These are phyloP conservation scores for Choiromyces venosus DNA, from an alignment of 495 filamentous ascomycete species.

Conservation along the genomic window DNA sequence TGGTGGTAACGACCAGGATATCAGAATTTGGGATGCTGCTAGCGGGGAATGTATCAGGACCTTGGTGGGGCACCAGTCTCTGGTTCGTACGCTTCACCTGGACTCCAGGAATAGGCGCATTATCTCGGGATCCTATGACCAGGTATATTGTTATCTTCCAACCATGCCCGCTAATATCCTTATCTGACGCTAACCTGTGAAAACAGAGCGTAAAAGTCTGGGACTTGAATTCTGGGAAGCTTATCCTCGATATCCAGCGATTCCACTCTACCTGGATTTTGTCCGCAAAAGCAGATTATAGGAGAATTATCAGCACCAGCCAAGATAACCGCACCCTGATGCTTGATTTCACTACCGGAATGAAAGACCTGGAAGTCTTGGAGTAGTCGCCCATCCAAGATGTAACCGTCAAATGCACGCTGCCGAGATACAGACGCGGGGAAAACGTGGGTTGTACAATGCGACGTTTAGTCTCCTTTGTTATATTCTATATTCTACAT, in stretches of 20 bases:
- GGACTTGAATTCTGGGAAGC: conserved; percentile 67
- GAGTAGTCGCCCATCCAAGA: conserved; percentile 34
- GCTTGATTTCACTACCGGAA: conserved; percentile 73
- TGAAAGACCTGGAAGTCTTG: conserved; percentile 52
- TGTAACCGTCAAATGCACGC: conserved; percentile 6
- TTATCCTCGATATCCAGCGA: conserved; percentile 69
- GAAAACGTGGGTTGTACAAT: conserved; percentile 27
- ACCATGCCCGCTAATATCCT: neutral
- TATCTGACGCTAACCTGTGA: conserved; percentile 13
- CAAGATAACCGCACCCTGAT: conserved; percentile 87
- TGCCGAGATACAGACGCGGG: conserved; percentile 6
- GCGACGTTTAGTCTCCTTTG: conserved; percentile 11
- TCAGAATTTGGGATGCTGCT: conserved; percentile 88
- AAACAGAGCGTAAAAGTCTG: conserved; percentile 75
- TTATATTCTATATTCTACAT: conserved; percentile 11
- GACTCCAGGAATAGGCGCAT: conserved; percentile 77
- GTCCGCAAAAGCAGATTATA: conserved; percentile 88
- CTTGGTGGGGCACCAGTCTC: conserved; percentile 67
- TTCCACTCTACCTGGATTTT: conserved; percentile 97
- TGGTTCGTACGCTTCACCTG: conserved; percentile 83
- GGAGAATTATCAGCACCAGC: conserved; percentile 84
- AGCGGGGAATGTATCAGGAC: conserved; percentile 76
- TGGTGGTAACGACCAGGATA: conserved; percentile 87
- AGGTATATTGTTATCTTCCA: conserved; percentile 44
- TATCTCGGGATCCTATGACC: conserved; percentile 88